Percentiles rank a stretch among this genome's conserved stretches.
These are phyloP conservation scores for Graphiopsis chlorocephala DNA, from an alignment of 2,329 filamentous ascomycete genomes.

Conservation along the genomic window DNA sequence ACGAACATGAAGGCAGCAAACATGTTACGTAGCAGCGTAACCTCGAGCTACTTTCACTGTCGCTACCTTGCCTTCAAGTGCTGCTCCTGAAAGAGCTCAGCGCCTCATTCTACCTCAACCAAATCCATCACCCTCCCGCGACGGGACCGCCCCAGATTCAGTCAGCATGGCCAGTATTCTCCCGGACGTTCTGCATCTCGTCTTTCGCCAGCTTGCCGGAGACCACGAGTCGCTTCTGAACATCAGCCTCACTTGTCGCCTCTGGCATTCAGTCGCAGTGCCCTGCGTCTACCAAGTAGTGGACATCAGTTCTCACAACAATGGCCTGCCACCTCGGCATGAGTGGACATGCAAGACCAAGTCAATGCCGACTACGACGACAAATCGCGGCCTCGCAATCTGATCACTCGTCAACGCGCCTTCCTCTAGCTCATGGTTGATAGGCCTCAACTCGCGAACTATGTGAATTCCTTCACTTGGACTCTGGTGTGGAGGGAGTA, in stretches of 20 bases:
- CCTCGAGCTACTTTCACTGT: no score
- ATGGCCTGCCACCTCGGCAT: conserved; percentile 6
- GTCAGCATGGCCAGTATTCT: no score
- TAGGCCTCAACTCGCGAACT: conserved; percentile 10
- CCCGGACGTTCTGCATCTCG: conserved; percentile 10
- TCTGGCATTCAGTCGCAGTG: conserved; percentile 11
- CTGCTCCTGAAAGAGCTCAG: no score
- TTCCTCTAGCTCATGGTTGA: conserved; percentile 16
- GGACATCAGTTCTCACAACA: conserved; percentile 19
- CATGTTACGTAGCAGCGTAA: no score
- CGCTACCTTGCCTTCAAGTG: no score
- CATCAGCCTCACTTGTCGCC: conserved; percentile 13
- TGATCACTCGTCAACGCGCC: conserved; percentile 16
- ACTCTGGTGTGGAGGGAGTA: conserved; percentile 17
- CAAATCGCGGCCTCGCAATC: conserved; percentile 9
- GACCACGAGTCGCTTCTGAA: conserved; percentile 10
- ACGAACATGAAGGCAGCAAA: no score
- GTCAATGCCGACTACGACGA: conserved; percentile 12
- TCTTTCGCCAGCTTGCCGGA: conserved; percentile 14
- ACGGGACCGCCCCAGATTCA: no score
- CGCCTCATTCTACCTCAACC: no score
- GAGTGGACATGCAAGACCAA: background rate
- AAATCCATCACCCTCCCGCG: no score
- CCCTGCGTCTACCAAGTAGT: conserved; percentile 15
- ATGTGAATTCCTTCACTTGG: conserved; percentile 18